These are phyloP conservation scores for Erythrophleum fordii DNA, from an alignment of 306 rosid species.

Conservation along the genomic window DNA sequence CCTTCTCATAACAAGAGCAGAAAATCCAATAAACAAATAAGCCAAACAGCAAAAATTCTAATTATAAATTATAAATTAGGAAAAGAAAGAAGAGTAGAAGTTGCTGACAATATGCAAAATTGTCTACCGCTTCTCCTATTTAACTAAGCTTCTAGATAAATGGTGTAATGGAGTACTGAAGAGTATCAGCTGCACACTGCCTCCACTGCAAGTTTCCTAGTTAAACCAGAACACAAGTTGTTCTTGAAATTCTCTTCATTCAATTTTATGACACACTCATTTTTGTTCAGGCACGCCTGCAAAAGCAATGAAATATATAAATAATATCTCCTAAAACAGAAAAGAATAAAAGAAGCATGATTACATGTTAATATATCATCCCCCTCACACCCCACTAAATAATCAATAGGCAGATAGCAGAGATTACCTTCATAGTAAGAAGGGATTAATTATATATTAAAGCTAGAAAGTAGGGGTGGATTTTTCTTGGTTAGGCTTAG, in stretches of 20 bases:
- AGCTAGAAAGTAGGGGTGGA: too few relatives aligned
- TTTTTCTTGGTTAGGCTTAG: too few relatives aligned
- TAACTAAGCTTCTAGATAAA: constrained; percentile 33
- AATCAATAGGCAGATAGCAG: not conserved
- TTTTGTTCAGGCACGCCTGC: constrained; percentile 76
- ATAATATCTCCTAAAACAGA: not conserved
- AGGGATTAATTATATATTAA: too few relatives aligned
- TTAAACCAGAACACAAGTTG: constrained; percentile 51
- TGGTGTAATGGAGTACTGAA: constrained; percentile 16
- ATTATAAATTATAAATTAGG: constrained; percentile 25
- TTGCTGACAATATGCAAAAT: constrained; percentile 20
- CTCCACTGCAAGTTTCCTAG: constrained; percentile 84
- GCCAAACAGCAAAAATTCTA: constrained; percentile 27
- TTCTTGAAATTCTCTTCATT: constrained; percentile 58
- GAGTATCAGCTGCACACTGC: constrained; percentile 66
- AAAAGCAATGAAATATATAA: constrained; percentile 31
- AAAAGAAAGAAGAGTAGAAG: not conserved
- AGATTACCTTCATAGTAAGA: not conserved
- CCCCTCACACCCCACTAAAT: not conserved
- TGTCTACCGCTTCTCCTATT: constrained; percentile 24
- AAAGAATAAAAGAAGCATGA: not conserved
- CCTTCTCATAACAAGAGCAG: not conserved
- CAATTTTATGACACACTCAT: constrained; percentile 60
- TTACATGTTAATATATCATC: not conserved
- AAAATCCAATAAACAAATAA: constrained; percentile 1